Evolutionary conservation across 495 filamentous ascomycete species (phyloP), one percentile per base, ranked within the genome.

Genomic region (Chaetomium tenue): DNA sequence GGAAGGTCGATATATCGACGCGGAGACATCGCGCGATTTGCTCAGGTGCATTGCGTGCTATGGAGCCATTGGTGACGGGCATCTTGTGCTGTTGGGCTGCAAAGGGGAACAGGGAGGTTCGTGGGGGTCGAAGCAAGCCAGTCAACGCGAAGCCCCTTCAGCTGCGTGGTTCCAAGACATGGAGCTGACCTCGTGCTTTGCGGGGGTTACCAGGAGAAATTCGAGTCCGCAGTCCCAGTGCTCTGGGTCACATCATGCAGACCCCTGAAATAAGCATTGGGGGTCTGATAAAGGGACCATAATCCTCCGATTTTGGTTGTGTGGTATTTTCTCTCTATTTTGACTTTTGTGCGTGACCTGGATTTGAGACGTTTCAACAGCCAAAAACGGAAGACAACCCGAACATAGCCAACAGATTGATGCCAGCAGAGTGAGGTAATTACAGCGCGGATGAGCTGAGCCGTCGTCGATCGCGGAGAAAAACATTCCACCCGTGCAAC

Each of bases 241-340:
- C 53, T 37, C 7, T 15, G 53, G 53, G 11, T 56, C 18, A 26
- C n/a, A 56, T 56, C 30, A 56, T 56, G 30, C 30, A 23, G 46
- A 15, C 13, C 40, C 40, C 13, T 44, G 40, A 44, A 44, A 44
- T 44, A 44, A 44, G 40, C 40, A 18, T 44, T 18, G 40, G 40
- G 40, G 76, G 0, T 71, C 28, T 86, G 23, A 76, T 44, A 44
- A 44, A 44, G 15, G 16, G 13, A 15, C 40, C 40, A 44, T 11
- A 15, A 15, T 44, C 40, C 40, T 44, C 33, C 33, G 33, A 37
- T 11, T 37, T 12, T 37, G 33, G 8, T 37, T 1, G 6, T 37
- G 33, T 37, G 33, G 33, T 37, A 37, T 37, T 37, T 37, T 12
- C 33, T 8, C 1, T 37, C 33, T 12, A 12, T 12, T 12, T 37